A percentile compares a stretch with the other conserved stretches of the same genome.
Evolutionary conservation across 305 asterid species (phyloP).

Genomic region (Solanum chacoense): DNA sequence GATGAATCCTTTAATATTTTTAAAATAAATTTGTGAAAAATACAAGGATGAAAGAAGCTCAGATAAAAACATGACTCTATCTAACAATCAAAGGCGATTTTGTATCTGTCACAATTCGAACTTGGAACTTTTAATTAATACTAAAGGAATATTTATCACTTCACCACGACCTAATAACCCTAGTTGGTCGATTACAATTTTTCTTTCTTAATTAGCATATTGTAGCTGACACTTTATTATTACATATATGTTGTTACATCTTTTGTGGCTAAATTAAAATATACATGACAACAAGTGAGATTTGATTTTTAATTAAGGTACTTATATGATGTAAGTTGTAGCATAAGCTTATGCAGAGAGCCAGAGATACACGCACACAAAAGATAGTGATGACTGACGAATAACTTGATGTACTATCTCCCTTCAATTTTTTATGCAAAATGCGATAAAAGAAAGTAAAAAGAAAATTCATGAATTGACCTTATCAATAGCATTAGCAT

Average conservation of each 20-base stretch:
- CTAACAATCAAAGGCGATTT: background rate
- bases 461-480: background rate
- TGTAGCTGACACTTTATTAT: background rate
- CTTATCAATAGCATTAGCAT: background rate
- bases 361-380: background rate
- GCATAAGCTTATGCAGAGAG: background rate
- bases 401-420: background rate
- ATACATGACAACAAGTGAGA: background rate
- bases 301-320: background rate
- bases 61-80: too few species aligned
- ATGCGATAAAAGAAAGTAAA: background rate
- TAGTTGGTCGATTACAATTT: background rate
- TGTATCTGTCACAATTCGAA: background rate
- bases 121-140: accelerated
- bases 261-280: background rate
- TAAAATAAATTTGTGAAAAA: background rate
- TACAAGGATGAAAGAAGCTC: too few species aligned
- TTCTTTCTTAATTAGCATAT: background rate
- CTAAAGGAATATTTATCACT: background rate
- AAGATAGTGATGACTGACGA: background rate
- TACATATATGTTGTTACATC: background rate
- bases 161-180: background rate
- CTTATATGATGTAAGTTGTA: background rate
- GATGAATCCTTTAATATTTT: background rate
- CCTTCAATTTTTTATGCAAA: background rate